These are phyloP conservation scores for Candida incommunis DNA, from an alignment of 805 yeast genomes.

Conservation along the genomic window DNA sequence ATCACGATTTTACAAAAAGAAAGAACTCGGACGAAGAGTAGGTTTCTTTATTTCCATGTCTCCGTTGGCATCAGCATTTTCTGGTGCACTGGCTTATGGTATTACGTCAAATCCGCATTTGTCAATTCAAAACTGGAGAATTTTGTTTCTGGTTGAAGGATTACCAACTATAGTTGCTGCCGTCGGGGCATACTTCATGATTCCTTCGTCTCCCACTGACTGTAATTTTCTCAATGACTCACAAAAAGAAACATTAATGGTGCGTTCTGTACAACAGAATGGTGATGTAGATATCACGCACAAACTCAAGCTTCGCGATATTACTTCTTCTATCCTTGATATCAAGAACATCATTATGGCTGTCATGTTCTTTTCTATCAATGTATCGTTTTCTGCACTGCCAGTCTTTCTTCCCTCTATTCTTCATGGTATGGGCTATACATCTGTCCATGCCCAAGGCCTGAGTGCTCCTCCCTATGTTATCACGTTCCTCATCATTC, in stretches of 20 bases:
- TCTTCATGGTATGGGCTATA: slow-evolving; percentile 28
- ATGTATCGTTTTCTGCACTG: slow-evolving; percentile 23
- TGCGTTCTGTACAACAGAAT: slow-evolving; percentile 8
- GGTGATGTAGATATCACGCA: slow-evolving; percentile 5
- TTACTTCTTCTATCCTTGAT: neutral
- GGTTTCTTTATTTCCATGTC: slow-evolving; percentile 27
- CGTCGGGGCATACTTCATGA: neutral
- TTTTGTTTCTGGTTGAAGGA: slow-evolving; percentile 45
- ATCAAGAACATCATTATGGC: neutral
- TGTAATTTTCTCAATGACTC: slow-evolving; percentile 33
- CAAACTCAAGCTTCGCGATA: neutral
- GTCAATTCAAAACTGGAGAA: slow-evolving; percentile 33
- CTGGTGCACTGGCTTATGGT: slow-evolving; percentile 24
- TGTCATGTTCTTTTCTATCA: slow-evolving; percentile 14
- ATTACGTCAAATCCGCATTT: slow-evolving; percentile 25
- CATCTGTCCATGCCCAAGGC: slow-evolving; percentile 28
- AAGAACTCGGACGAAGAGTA: slow-evolving; percentile 24
- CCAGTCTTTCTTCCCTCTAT: slow-evolving; percentile 35
- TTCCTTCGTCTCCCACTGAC: slow-evolving; percentile 26
- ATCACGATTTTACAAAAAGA: slow-evolving; percentile 20
- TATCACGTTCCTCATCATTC: slow-evolving; percentile 27
- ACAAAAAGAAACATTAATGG: slow-evolving; percentile 18
- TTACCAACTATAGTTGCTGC: slow-evolving; percentile 27
- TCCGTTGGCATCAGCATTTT: slow-evolving; percentile 23
- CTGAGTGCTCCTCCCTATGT: slow-evolving; percentile 33